Evolutionary conservation across 2,329 filamentous ascomycete species (phyloP).

Genomic region (Scleromitrula shiraiana): DNA sequence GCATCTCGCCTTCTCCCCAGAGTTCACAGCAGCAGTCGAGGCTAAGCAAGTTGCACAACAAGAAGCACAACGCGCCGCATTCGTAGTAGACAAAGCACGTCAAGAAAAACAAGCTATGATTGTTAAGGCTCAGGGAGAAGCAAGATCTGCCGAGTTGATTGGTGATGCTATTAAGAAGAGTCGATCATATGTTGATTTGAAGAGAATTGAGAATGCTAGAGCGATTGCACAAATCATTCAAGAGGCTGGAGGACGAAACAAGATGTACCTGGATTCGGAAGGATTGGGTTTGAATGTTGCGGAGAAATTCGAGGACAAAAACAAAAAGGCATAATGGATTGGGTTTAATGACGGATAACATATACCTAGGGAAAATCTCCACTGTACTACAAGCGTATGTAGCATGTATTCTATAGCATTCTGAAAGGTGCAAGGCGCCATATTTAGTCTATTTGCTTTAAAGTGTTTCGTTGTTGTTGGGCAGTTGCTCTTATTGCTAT

Average conservation of each 20-base stretch:
- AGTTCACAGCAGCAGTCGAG: slow-evolving; percentile 66
- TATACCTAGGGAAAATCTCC: no score
- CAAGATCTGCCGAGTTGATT: slow-evolving; percentile 92
- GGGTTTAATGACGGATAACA: slow-evolving; percentile 15
- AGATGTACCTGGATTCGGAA: slow-evolving; percentile 85
- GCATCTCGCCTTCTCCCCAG: slow-evolving; percentile 66
- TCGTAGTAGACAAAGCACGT: slow-evolving; percentile 96
- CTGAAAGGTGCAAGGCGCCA: slow-evolving; percentile 4
- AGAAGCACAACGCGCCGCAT: slow-evolving; percentile 93
- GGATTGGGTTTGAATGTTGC: slow-evolving; percentile 87
- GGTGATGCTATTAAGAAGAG: slow-evolving; percentile 99
- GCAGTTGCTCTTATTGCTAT: no score
- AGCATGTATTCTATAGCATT: slow-evolving; percentile 25
- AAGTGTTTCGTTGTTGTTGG: no score
- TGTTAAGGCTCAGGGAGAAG: slow-evolving; percentile 97
- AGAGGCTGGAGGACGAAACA: slow-evolving; percentile 80
- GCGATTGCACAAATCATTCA: slow-evolving; percentile 83
- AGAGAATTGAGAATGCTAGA: slow-evolving; percentile 95
- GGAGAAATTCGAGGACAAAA: slow-evolving; percentile 38
- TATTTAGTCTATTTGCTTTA: background rate
- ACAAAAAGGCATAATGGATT: slow-evolving; percentile 36
- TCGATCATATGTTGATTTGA: slow-evolving; percentile 90
- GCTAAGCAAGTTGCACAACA: slow-evolving; percentile 74
- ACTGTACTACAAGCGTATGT: slow-evolving; percentile 35
- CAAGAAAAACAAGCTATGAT: slow-evolving; percentile 99